A percentile compares a stretch with the other conserved stretches of the same genome.
Conservation (phyloP, 108 stramenopile species). For the Fragilariopsis cylindrus region DNA sequence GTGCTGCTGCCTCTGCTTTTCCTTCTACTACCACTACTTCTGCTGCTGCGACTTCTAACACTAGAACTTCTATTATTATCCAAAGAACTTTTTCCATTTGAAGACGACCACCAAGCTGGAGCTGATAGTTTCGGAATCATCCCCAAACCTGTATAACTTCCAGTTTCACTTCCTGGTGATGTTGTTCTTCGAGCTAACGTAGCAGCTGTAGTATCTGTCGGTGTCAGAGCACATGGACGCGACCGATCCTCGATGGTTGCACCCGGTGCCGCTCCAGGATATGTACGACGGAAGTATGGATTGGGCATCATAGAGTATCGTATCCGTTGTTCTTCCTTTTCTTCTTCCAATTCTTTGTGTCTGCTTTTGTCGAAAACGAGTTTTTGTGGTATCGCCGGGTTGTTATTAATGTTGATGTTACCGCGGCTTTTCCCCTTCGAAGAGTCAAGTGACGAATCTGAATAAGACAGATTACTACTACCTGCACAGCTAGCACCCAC, state of each 20-base stretch:
- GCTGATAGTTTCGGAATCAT: slow-evolving; percentile 7
- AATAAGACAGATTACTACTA: slow-evolving; percentile 7
- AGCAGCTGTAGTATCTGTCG: slow-evolving; percentile 9
- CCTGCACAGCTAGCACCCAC: slow-evolving; percentile 6
- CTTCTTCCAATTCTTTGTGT: slow-evolving; percentile 8
- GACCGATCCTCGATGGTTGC: slow-evolving; percentile 1
- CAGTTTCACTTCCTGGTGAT: not conserved
- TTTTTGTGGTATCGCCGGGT: not conserved
- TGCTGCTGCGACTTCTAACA: no score
- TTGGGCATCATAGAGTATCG: slow-evolving; percentile 16
- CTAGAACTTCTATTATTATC: not conserved
- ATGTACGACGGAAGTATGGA: not conserved
- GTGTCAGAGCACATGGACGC: not conserved
- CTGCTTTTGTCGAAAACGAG: not conserved
- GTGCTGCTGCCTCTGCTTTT: not conserved
- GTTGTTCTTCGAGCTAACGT: not conserved
- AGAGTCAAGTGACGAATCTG: not conserved
- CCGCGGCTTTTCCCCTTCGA: slow-evolving; percentile 3
- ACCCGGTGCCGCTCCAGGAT: not conserved
- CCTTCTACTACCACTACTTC: not conserved
- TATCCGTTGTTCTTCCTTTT: slow-evolving; percentile 9
- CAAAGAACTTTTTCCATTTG: not conserved
- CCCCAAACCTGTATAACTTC: not conserved
- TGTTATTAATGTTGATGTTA: not conserved
- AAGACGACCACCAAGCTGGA: slow-evolving; percentile 4